phyloP scores from a whole-genome alignment of 2,329 filamentous ascomycete genomes.

The Acephala macrosclerotiorum region DNA sequence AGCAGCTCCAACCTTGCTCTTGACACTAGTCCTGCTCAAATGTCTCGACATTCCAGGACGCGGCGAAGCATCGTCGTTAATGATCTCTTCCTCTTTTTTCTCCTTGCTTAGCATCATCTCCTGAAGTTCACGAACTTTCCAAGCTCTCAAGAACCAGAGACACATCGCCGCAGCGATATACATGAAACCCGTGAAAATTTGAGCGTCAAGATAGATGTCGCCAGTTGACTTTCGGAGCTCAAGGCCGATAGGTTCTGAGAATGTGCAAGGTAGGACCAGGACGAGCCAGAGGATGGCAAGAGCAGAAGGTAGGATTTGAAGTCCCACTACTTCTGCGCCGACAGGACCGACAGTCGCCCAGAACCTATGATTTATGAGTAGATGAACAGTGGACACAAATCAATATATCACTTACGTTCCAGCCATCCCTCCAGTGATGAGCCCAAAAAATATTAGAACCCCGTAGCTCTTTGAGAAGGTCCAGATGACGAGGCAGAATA shows the following conservation, averaged over 20 bases:
- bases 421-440: constrained; percentile 70
- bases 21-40: constrained; percentile 32
- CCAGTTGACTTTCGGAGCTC: constrained; percentile 57
- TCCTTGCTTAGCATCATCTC: constrained; percentile 32
- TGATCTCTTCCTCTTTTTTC: constrained; percentile 29
- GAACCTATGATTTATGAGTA: constrained; percentile 48
- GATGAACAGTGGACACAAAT: background rate
- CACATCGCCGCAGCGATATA: constrained; percentile 63
- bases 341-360: constrained; percentile 76
- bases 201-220: constrained; percentile 61
- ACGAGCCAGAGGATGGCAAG: constrained; percentile 77
- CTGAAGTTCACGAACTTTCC: constrained; percentile 65
- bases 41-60: constrained; percentile 23
- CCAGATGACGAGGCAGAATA: constrained; percentile 77
- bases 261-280: constrained; percentile 74
- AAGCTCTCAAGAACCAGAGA: constrained; percentile 61
- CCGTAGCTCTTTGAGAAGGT: constrained; percentile 70
- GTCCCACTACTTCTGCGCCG: constrained; percentile 75
- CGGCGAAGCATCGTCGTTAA: constrained; percentile 31
- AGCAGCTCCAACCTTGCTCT: constrained; percentile 31
- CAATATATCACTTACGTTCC: constrained; percentile 55
- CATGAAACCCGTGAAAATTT: constrained; percentile 67
- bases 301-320: constrained; percentile 72
- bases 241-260: constrained; percentile 65
- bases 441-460: constrained; percentile 73